Conservation (phyloP, 306 rosid genomes). For the Dalbergia oliveri region DNA sequence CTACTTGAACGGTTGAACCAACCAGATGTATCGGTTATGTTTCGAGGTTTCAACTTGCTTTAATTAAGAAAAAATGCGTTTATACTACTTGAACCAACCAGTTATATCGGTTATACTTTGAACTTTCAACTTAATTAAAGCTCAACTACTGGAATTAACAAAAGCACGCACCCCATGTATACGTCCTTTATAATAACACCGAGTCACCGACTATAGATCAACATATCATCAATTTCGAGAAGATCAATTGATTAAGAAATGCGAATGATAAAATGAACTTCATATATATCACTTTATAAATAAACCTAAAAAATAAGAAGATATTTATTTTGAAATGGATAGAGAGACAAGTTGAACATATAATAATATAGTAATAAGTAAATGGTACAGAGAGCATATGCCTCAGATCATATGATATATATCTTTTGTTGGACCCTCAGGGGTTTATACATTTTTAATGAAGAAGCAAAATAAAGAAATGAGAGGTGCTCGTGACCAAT, state of each 20-base stretch:
- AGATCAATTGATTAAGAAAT: constrained; percentile 38
- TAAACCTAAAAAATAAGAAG: too few relatives aligned
- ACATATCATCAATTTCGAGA: constrained; percentile 47
- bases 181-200: constrained; percentile 10
- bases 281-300: too few relatives aligned
- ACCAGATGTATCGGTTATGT: background rate
- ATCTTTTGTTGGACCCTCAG: constrained; percentile 30
- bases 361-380: background rate
- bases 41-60: background rate
- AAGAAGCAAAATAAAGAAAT: constrained; percentile 43
- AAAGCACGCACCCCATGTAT: background rate
- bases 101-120: too few relatives aligned
- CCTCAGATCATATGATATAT: constrained; percentile 21
- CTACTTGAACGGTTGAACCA: too few relatives aligned
- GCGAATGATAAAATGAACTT: constrained; percentile 1
- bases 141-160: constrained; percentile 14
- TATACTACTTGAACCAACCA: too few relatives aligned
- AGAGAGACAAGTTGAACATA: background rate
- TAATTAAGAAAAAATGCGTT: too few relatives aligned
- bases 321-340: too few relatives aligned
- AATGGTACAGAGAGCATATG: constrained; percentile 54
- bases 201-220: constrained; percentile 44
- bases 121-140: background rate
- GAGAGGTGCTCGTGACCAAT: constrained; percentile 51
- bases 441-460: constrained; percentile 12